Evolutionary conservation across 2,329 filamentous ascomycete genomes (phyloP).

Genomic region (Hypoxylon sp.): DNA sequence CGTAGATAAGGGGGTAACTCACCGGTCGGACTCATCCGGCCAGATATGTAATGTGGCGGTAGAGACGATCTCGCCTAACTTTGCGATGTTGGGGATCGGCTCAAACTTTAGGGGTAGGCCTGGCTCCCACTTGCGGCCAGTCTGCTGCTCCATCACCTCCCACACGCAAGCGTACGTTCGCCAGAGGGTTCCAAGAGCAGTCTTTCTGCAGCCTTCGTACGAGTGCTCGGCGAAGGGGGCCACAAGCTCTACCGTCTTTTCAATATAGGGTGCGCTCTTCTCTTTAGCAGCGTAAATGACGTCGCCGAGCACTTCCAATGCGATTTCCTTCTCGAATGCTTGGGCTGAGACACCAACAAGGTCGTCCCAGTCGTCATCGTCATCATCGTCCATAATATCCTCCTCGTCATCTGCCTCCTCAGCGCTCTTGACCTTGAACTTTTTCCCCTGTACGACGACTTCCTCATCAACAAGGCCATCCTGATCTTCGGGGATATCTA

Average conservation of each 20-base stretch:
- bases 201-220: constrained; percentile 95
- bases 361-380: constrained; percentile 88
- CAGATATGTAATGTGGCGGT: constrained; percentile 87
- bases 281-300: constrained; percentile 83
- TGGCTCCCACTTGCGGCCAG: constrained; percentile 87
- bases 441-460: constrained; percentile 83
- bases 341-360: constrained; percentile 88
- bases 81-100: constrained; percentile 83
- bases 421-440: constrained; percentile 80
- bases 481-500: constrained; percentile 74
- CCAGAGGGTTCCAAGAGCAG: constrained; percentile 91
- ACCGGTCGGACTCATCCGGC: constrained; percentile 94
- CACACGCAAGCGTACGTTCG: constrained; percentile 93
- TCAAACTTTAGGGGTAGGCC: constrained; percentile 87
- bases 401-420: constrained; percentile 67
- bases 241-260: constrained; percentile 87
- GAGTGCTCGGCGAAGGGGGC: constrained; percentile 86
- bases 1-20: constrained; percentile 64
- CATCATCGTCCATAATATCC: constrained; percentile 72
- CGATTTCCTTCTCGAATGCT: constrained; percentile 96
- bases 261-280: constrained; percentile 73
- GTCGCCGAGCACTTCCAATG: constrained; percentile 93
- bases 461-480: constrained; percentile 53
- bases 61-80: constrained; percentile 88
- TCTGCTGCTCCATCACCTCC: constrained; percentile 84